A percentile compares a stretch with the other conserved stretches of the same genome.
phyloP scores from a whole-genome alignment of 352 stramenopile species.

The Pythium biforme region DNA sequence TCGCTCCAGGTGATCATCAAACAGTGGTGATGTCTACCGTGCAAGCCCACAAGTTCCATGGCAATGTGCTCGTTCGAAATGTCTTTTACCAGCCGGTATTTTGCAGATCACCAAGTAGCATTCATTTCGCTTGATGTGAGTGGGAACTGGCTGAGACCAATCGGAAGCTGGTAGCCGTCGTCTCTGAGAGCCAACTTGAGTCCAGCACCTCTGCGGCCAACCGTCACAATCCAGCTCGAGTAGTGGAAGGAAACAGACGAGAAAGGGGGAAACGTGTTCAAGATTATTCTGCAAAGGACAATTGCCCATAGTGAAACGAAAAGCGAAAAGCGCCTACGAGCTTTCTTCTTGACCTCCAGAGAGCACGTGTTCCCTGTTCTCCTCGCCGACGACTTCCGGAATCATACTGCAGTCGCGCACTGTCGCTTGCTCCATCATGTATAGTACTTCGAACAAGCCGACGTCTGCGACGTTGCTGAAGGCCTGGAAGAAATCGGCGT shows the following conservation, averaged over 20 bases:
- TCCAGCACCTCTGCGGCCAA: too few species aligned
- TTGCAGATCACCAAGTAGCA: too few species aligned
- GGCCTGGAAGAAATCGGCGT: constrained; percentile 15
- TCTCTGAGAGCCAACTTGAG: too few species aligned
- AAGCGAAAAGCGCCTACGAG: background rate
- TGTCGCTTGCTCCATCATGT: constrained; percentile 10
- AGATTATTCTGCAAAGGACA: background rate
- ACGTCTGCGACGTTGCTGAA: constrained; percentile 13
- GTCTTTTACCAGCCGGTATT: too few species aligned
- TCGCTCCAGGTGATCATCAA: too few species aligned
- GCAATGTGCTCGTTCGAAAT: too few species aligned
- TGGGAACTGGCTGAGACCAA: too few species aligned
- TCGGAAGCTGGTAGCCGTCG: too few species aligned
- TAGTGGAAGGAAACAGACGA: background rate
- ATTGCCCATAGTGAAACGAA: background rate
- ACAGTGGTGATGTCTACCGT: too few species aligned
- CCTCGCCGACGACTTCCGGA: background rate
- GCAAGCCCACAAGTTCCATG: too few species aligned
- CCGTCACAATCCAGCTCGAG: too few species aligned
- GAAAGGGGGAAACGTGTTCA: background rate
- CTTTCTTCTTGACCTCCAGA: background rate
- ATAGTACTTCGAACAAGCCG: constrained; percentile 5
- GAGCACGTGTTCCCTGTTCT: background rate
- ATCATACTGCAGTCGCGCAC: background rate
- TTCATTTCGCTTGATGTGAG: too few species aligned